A percentile compares a stretch with the other conserved stretches of the same genome.
Evolutionary conservation across 106 monocot species (phyloP).

Genomic region (Phalaenopsis equestris): DNA sequence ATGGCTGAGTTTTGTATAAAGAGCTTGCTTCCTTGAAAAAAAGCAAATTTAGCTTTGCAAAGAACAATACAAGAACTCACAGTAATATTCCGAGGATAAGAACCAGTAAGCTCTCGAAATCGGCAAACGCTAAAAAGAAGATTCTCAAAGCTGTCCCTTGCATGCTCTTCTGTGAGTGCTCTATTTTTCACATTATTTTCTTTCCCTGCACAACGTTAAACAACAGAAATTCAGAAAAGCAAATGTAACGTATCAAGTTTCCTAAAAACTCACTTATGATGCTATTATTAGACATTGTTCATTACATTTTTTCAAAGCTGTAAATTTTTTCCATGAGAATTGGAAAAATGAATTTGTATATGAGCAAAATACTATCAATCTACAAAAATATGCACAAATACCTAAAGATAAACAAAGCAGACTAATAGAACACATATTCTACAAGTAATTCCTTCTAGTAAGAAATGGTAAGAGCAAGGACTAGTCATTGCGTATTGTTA

Average conservation of each 20-base stretch:
- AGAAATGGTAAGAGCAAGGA: background rate
- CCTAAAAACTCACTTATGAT: background rate
- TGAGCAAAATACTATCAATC: background rate
- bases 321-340: background rate
- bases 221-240: background rate
- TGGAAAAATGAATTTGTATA: background rate
- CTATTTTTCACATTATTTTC: conserved; percentile 55
- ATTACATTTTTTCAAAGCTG: background rate
- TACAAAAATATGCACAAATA: background rate
- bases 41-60: background rate
- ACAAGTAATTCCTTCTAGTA: background rate
- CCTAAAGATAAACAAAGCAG: background rate
- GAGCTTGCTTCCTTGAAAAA: background rate
- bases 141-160: conserved; percentile 99
- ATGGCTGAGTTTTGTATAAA: background rate
- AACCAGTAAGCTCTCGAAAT: conserved; percentile 92
- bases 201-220: conserved; percentile 30
- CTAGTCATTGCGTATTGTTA: background rate
- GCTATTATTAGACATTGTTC: background rate
- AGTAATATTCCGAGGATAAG: conserved; percentile 81
- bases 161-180: conserved; percentile 94
- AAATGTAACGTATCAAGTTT: background rate
- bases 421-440: background rate
- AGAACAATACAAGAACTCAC: conserved; percentile 23
- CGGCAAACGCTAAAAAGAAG: conserved; percentile 96